Conservation (phyloP, 2,329 filamentous ascomycete species). For the Keithomyces neogunnii region DNA sequence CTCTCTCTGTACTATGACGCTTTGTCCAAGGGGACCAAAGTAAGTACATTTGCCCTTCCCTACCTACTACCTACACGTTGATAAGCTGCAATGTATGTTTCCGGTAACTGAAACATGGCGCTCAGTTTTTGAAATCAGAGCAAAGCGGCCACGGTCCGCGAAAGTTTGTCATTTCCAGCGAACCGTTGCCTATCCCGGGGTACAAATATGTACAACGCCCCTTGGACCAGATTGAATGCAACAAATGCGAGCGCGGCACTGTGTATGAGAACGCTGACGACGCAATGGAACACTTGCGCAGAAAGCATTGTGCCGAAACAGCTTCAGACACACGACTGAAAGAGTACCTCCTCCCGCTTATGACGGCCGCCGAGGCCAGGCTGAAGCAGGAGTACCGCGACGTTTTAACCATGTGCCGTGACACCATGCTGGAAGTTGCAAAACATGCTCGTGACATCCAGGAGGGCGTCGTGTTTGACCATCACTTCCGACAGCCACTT, state of each 20-base stretch:
- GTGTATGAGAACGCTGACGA: neutral
- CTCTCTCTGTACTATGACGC: slow-evolving; percentile 1
- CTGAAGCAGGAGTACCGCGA: neutral
- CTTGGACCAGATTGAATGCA: neutral
- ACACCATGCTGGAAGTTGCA: neutral
- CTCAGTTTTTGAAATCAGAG: neutral
- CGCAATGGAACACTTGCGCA: slow-evolving; percentile 2
- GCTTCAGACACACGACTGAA: slow-evolving; percentile 1
- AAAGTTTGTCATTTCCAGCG: neutral
- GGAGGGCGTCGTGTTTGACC: slow-evolving; percentile 4
- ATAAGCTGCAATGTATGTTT: too few species aligned
- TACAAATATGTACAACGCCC: neutral
- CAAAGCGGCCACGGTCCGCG: neutral
- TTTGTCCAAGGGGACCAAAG: neutral
- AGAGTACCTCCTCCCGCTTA: slow-evolving; percentile 1
- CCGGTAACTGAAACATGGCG: neutral
- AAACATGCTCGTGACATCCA: slow-evolving; percentile 4
- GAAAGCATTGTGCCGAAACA: slow-evolving; percentile 3
- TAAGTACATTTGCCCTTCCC: neutral
- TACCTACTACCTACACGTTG: too few species aligned
- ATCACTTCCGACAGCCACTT: slow-evolving; percentile 1
- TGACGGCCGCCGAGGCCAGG: neutral
- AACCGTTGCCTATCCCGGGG: slow-evolving; percentile 2
- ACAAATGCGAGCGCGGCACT: neutral
- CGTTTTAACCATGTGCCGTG: neutral